Evolutionary conservation across 164 flowering plant species (phyloP), one percentile per base, ranked within the genome.

Genomic region (Santalum album): DNA sequence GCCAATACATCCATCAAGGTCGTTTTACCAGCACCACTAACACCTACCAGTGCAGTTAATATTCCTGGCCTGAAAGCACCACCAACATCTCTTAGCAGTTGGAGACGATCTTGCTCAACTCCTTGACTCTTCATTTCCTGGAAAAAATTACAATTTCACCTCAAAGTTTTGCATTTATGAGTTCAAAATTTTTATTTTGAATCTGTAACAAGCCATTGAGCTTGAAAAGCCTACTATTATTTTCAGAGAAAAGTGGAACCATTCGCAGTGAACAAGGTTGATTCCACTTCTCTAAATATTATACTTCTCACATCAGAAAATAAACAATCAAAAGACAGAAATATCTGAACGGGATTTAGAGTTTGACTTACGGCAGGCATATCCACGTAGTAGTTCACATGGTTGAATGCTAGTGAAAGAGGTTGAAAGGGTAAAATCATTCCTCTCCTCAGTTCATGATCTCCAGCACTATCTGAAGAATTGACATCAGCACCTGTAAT

Each of bases 371-470:
- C 51, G 23, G 51, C 16, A 2, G 51, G 51, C 51, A 49, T 49
- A 23, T 49, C 27, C 27, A 49, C 51, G 23, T 23, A 49, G 51
- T 49, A 49, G 51, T 49, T 49, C 17, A 49, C 51, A 49, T 49
- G 51, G 51, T 11, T 49, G 51, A 49, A 49, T 49, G 51, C 26
- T 14, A 49, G 12, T 49, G 51, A 49, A 49, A 49, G 51, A 27
- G 51, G 51, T 17, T 25, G 51, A 27, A 49, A 49, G 32, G 51
- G 51, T n/a, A 49, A 25, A 12, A 49, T 17, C 51, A 49, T 49
- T 49, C 51, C 51, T 49, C 18, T 49, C 12, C 32, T 49, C 1
- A 27, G 27, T 12, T 23, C 32, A 7, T 23, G 17, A 49, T 23
- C 15, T 9, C 35, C 53, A 6, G 14, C 24, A 45, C 19, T 26